Evolutionary conservation across 23 red algal species (phyloP).

Genomic region (Gracilaria caudata): DNA sequence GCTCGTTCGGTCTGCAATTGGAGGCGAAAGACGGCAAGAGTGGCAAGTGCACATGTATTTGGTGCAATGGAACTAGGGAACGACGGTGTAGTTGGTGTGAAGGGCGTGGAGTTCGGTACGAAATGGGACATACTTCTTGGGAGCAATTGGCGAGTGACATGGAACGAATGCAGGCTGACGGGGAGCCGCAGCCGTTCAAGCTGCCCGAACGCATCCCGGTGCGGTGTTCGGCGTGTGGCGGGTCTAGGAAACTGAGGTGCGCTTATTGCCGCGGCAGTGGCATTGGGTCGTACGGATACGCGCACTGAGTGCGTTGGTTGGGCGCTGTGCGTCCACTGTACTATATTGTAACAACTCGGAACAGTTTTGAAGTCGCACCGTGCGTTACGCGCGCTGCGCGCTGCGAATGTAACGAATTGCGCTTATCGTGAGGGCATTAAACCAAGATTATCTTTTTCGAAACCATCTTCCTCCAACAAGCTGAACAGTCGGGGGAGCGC

Average conservation of each 20-base stretch:
- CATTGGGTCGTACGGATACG: slow-evolving; percentile 74
- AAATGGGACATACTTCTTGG: slow-evolving; percentile 54
- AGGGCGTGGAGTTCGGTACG: slow-evolving; percentile 54
- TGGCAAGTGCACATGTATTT: slow-evolving; percentile 70
- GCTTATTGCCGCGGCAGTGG: slow-evolving; percentile 77
- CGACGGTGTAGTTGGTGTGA: slow-evolving; percentile 70
- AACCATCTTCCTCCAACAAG: too few species aligned
- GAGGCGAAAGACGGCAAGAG: neutral
- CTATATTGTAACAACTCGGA: too few species aligned
- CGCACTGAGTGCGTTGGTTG: slow-evolving; percentile 23
- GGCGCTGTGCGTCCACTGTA: too few species aligned
- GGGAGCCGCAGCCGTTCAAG: slow-evolving; percentile 18
- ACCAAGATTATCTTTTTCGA: too few species aligned
- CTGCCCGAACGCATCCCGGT: slow-evolving; percentile 38
- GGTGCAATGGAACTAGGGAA: slow-evolving; percentile 66
- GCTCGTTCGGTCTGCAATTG: neutral
- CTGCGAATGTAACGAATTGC: neutral
- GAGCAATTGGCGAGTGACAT: slow-evolving; percentile 64
- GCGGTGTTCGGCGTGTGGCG: slow-evolving; percentile 59
- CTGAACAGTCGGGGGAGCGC: too few species aligned
- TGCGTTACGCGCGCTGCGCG: neutral
- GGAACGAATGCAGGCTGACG: slow-evolving; percentile 27
- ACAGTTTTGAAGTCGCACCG: too few species aligned
- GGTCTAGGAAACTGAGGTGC: slow-evolving; percentile 64
- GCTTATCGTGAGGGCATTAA: too few species aligned